Base-by-base conservation (phyloP, 2,329 filamentous ascomycete genomes). In the Coniochaeta sp. region DNA sequence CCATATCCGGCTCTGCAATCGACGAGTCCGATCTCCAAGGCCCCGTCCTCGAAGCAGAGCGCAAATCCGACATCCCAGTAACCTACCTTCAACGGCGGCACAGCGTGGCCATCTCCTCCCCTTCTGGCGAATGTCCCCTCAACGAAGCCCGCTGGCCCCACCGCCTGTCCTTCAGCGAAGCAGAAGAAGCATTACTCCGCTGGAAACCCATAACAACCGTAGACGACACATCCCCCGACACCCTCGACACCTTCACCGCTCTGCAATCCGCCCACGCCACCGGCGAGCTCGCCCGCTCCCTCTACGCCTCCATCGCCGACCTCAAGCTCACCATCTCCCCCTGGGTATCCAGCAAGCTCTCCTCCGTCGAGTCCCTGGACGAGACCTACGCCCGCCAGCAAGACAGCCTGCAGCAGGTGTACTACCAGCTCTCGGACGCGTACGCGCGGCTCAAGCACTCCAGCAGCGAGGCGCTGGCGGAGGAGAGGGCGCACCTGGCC, bases 131-230 rank as follows among this genome's bases (percentile, higher is more conserved):
- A 50, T 67, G 52, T 1, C 56, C 55, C 6, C 66, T 72, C 1
- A 76, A 81, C 54, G 83, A 87, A 55, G 74, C 75, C 26, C 80
- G 79, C 52, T 89, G 85, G 79, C 81, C 86, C 1, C 82, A 87
- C 1, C 80, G 86, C 40, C 75, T 91, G 56, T 91, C 87, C 4
- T 91, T 91, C 64, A 83, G 85, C 53, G 77, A 85, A 42, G 87
- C 85, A 1, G 86, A 89, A 67, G 85, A 90, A 54, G 86, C 83
- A n/a, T 70, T 91, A 7, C 69, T 91, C 1, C 73, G 70, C 14
- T 91, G 87, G 86, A 71, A 79, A 5, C 76, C 80, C 47, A 66
- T 85, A 24, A 65, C 73, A 4, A 69, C 71, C 51, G 55, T 76
- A 2, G 55, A 61, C 3, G 65, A 69, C 28, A 66, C 70, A 16